phyloP scores from a whole-genome alignment of 495 filamentous ascomycete species.

The Aeminium ludgeri region DNA sequence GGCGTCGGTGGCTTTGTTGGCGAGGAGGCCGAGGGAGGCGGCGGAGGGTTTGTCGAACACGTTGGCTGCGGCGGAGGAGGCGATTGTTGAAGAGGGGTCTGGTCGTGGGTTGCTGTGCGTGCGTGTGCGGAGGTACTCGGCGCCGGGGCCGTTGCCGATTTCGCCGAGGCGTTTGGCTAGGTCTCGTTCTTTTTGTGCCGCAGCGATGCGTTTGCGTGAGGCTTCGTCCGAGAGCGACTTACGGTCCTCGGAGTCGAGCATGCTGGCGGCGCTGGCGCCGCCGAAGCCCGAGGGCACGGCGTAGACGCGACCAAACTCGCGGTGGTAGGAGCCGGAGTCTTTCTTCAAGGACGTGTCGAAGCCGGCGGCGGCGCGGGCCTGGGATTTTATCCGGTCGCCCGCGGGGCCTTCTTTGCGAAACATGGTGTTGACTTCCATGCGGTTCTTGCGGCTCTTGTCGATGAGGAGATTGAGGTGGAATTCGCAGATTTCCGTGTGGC shows the following conservation, averaged over 20 bases:
- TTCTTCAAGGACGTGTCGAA: conserved; percentile 7
- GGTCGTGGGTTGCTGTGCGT: background rate
- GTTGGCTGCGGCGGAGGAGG: background rate
- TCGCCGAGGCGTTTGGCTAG: conserved; percentile 53
- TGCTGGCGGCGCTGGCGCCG: conserved; percentile 37
- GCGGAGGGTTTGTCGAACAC: conserved; percentile 24
- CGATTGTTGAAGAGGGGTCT: background rate
- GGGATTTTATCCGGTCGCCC: background rate
- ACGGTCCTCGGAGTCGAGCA: conserved; percentile 41
- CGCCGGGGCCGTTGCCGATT: conserved; percentile 49
- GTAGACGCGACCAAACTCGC: conserved; percentile 12
- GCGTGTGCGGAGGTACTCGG: conserved; percentile 50
- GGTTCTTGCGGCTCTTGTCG: conserved; percentile 39
- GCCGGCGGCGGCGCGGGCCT: background rate
- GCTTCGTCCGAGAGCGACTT: conserved; percentile 3
- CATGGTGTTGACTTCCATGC: conserved; percentile 70
- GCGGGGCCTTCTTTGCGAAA: conserved; percentile 24
- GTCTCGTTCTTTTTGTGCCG: conserved; percentile 64
- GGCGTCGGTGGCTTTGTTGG: conserved; percentile 39
- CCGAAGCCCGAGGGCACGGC: background rate
- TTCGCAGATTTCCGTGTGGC: conserved; percentile 81
- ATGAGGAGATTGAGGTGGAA: conserved; percentile 75
- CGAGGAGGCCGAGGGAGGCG: conserved; percentile 38
- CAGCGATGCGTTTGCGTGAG: conserved; percentile 47
- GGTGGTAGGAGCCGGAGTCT: conserved; percentile 20